Conservation (phyloP, 2,329 filamentous ascomycete species). For the Penicillium sp. region DNA sequence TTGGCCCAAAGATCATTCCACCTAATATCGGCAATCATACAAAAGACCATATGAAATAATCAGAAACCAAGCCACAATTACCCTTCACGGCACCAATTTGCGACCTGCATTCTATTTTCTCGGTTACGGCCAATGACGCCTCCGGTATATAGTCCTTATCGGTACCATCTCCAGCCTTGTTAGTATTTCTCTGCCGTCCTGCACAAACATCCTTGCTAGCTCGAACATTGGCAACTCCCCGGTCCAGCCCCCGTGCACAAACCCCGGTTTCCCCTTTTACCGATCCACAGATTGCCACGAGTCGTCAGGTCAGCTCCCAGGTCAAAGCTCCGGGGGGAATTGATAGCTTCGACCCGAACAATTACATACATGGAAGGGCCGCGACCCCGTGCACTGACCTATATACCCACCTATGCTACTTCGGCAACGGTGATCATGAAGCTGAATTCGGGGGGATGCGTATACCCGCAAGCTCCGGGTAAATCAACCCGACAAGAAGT, state of each 20-base stretch:
- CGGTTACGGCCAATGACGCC: slow-evolving; percentile 11
- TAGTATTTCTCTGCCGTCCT: not conserved
- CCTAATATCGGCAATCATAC: slow-evolving; percentile 6
- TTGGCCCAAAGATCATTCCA: not conserved
- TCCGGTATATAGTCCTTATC: slow-evolving; percentile 19
- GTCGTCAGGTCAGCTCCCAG: slow-evolving; percentile 1
- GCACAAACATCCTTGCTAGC: slow-evolving; percentile 1
- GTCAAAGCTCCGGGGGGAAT: slow-evolving; percentile 15
- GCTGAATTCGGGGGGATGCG: slow-evolving; percentile 12
- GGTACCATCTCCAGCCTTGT: not conserved
- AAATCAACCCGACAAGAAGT: not conserved
- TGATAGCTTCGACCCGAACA: slow-evolving; percentile 18
- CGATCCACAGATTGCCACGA: slow-evolving; percentile 12
- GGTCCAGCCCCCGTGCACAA: not conserved
- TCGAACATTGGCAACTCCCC: not conserved
- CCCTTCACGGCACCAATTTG: slow-evolving; percentile 3
- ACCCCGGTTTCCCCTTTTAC: slow-evolving; percentile 14
- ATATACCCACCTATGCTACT: slow-evolving; percentile 9
- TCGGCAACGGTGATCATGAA: slow-evolving; percentile 19
- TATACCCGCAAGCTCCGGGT: slow-evolving; percentile 10
- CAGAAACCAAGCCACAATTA: slow-evolving; percentile 10
- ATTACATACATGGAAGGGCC: slow-evolving; percentile 20
- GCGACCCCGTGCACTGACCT: slow-evolving; percentile 22
- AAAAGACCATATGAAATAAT: not conserved
- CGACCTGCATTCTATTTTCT: slow-evolving; percentile 5